These are phyloP conservation scores for Ceriops zippeliana DNA, from an alignment of 345 rosid species.

Conservation along the genomic window DNA sequence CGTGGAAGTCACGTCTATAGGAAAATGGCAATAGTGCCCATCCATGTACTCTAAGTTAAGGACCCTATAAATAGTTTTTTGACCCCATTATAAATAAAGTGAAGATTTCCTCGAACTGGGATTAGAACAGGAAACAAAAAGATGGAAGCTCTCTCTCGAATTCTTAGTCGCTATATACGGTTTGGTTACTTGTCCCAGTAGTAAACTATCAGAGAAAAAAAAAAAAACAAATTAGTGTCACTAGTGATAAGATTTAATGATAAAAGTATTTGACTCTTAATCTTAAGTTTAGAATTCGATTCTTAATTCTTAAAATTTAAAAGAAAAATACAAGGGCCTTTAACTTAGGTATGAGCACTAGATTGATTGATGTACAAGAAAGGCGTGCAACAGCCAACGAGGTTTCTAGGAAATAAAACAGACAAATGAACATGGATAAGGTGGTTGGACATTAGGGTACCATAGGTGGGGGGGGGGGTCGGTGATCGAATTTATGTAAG, in stretches of 20 bases:
- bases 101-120: slow-evolving; percentile 27
- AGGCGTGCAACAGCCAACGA: slow-evolving; percentile 8
- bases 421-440: not conserved
- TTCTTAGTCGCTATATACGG: not conserved
- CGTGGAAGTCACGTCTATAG: not conserved
- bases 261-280: too few species aligned
- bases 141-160: not conserved
- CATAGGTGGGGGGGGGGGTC: slow-evolving; percentile 10
- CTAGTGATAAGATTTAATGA: too few species aligned
- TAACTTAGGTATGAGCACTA: not conserved
- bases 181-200: not conserved
- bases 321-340: not conserved
- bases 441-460: slow-evolving; percentile 30
- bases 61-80: slow-evolving; percentile 6
- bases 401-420: not conserved
- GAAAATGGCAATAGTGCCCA: not conserved
- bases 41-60: not conserved
- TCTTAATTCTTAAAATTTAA: too few species aligned
- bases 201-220: not conserved
- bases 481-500: slow-evolving; percentile 5
- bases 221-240: not conserved
- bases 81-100: slow-evolving; percentile 15
- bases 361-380: not conserved
- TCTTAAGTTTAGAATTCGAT: too few species aligned
- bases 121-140: slow-evolving; percentile 9